Evolutionary conservation across 148 eudicot species (phyloP), one percentile per base, ranked within the genome.

Genomic region (Nyssa sinensis): DNA sequence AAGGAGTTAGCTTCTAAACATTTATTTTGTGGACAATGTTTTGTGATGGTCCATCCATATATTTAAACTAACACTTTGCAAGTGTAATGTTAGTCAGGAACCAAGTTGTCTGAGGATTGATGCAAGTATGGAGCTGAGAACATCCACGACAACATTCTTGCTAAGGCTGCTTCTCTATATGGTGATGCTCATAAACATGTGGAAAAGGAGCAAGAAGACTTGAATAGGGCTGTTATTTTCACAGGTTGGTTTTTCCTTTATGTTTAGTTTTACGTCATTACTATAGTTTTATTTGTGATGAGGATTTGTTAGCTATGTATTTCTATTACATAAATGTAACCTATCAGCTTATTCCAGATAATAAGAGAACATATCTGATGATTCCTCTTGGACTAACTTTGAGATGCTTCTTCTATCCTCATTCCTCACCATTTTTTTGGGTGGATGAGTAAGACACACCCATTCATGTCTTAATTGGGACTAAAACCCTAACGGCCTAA

Each of bases 31-130:
- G 59, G 59, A 55, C 21, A 1, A 17, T 55, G 59, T 55, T n/a
- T 55, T 19, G 5, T 55, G 21, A n/a, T 55, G 25, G 25, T 55
- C 59, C 21, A 21, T 65, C 51, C 55, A 44, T 35, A 3, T 25
- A 28, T 23, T 32, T 27, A 25, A 10, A 32, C 24, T 30, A 9
- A 34, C 19, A 24, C 34, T 21, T 57, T 64, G 39, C n/a, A 58
- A n/a, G 32, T 49, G 19, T 69, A 62, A 44, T 74, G 72, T 51
- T 76, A 69, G 66, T 55, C 72, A 95, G 98, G 96, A 72, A 88
- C 91, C 79, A 95, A 92, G 84, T 85, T 95, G 83, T 89, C 98
- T 16, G 98, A 92, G 81, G 98, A 95, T 75, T 95, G 98, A 82
- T 84, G 90, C 86, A 92, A 85, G 79, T 95, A 92, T 82, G 98